phyloP scores from a whole-genome alignment of 176 grass and related monocot species.

The Elaeis guineensis region DNA sequence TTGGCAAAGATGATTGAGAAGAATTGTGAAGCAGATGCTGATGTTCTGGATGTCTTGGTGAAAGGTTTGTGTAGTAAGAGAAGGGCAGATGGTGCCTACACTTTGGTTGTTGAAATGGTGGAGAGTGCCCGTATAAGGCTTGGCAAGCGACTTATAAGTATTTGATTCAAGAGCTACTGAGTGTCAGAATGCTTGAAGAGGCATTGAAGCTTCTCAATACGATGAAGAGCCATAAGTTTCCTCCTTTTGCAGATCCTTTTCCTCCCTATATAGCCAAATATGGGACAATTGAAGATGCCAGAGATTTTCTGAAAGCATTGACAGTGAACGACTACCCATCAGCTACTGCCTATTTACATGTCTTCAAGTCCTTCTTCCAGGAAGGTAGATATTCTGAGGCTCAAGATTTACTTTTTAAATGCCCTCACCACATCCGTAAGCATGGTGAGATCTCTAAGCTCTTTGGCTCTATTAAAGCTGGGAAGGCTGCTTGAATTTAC shows the following conservation, averaged over 20 bases:
- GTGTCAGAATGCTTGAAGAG: constrained; percentile 50
- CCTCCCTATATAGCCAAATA: constrained; percentile 54
- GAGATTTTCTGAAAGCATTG: constrained; percentile 59
- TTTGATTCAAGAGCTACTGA: constrained; percentile 57
- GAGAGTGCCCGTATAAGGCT: constrained; percentile 38
- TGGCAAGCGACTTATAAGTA: constrained; percentile 60
- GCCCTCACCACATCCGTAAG: constrained; percentile 71
- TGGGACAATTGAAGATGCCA: constrained; percentile 68
- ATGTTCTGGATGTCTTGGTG: constrained; percentile 62
- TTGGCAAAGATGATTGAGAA: constrained; percentile 68
- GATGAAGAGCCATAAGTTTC: constrained; percentile 57
- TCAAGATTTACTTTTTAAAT: constrained; percentile 72
- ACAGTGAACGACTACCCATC: constrained; percentile 34
- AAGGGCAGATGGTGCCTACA: constrained; percentile 37
- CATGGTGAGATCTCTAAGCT: constrained; percentile 41
- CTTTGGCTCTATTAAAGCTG: constrained; percentile 39
- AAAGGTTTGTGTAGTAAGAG: constrained; percentile 50
- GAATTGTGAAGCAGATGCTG: constrained; percentile 39
- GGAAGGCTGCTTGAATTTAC: constrained; percentile 14
- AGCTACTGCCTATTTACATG: constrained; percentile 34
- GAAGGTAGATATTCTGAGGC: constrained; percentile 75
- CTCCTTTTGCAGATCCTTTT: constrained; percentile 61
- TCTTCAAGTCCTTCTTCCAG: constrained; percentile 66
- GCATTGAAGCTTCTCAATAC: constrained; percentile 52
- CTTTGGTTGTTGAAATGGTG: constrained; percentile 66